A percentile compares a stretch with the other conserved stretches of the same genome.
phyloP scores from a whole-genome alignment of 305 asterid genomes.

The Solanum hybrid region DNA sequence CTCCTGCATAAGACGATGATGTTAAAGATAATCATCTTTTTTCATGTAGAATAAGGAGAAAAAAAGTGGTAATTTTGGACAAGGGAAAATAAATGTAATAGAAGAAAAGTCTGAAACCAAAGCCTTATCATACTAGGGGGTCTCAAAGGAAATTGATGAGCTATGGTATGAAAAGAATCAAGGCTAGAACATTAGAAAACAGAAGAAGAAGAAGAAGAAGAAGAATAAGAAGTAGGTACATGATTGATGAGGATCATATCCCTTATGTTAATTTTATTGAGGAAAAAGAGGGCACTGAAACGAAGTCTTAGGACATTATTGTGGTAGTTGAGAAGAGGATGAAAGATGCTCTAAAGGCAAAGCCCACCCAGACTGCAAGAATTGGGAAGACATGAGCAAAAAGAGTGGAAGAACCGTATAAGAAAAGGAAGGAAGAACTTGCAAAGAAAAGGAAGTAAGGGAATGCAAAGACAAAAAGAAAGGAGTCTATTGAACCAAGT shows the following conservation, averaged over 20 bases:
- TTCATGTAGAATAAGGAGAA: neutral
- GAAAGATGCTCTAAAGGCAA: neutral
- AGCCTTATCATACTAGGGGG: neutral
- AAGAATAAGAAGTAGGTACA: neutral
- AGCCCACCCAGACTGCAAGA: neutral
- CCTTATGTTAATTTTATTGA: neutral
- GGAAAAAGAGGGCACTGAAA: neutral
- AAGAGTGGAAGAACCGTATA: neutral
- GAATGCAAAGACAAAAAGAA: neutral
- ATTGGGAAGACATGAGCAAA: neutral
- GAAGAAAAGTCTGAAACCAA: neutral
- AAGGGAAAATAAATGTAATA: neutral
- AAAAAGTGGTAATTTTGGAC: no score
- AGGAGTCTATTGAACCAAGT: neutral
- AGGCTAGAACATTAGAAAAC: neutral
- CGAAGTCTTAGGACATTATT: no score
- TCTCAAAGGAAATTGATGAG: neutral
- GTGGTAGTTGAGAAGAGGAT: neutral
- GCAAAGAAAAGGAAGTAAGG: neutral
- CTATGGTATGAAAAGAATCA: neutral
- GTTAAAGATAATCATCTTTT: neutral
- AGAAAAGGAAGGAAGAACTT: neutral
- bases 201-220: no score
- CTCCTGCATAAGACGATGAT: neutral
- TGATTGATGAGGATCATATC: neutral